phyloP scores from a whole-genome alignment of 768 basidiomycete species.

The Mycena leptocephala region DNA sequence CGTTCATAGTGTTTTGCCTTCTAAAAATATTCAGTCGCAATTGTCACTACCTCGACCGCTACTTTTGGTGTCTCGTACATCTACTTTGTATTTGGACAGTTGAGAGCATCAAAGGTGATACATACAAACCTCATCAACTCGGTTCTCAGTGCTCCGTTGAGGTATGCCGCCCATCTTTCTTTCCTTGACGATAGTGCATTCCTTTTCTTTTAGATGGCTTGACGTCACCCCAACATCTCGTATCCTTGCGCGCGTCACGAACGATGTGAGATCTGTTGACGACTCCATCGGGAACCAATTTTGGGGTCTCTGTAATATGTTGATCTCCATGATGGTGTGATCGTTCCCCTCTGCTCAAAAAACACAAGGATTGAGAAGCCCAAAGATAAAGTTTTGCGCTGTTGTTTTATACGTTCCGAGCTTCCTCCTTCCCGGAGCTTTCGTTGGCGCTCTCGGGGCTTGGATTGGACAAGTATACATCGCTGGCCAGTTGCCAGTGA shows the following conservation, averaged over 20 bases:
- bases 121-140: conserved; percentile 57
- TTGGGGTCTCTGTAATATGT: conserved; percentile 43
- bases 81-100: conserved; percentile 51
- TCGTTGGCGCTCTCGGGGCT: conserved; percentile 37
- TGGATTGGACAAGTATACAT: conserved; percentile 45
- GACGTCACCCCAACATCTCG: conserved; percentile 45
- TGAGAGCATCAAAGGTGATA: conserved; percentile 60
- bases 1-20: not conserved
- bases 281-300: conserved; percentile 51
- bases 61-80: conserved; percentile 45
- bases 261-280: conserved; percentile 57
- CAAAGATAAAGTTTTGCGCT: conserved; percentile 46
- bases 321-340: conserved; percentile 49
- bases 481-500: conserved; percentile 42
- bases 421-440: conserved; percentile 49
- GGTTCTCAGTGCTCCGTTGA: conserved; percentile 63
- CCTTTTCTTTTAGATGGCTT: conserved; percentile 43
- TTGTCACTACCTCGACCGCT: conserved; percentile 42
- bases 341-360: too few species aligned
- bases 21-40: conserved; percentile 17
- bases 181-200: not conserved
- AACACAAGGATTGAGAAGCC: too few species aligned
- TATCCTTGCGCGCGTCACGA: conserved; percentile 65
- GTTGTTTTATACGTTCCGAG: conserved; percentile 46
- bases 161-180: conserved; percentile 44